phyloP scores from a whole-genome alignment of 768 basidiomycete genomes.

The Amylocystis lapponica region DNA sequence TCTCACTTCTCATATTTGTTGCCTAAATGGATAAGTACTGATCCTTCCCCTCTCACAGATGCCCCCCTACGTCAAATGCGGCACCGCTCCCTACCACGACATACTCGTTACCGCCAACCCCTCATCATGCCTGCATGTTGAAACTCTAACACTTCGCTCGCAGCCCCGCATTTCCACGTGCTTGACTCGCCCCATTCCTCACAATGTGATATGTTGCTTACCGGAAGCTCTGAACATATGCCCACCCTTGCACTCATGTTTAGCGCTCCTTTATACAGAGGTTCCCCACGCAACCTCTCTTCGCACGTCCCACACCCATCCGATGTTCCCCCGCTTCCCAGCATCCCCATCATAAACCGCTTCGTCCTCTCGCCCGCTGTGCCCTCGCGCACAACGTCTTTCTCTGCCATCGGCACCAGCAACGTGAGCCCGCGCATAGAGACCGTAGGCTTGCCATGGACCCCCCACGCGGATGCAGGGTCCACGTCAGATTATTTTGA shows the following conservation, averaged over 20 bases:
- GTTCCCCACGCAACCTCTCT: slow-evolving; percentile 35
- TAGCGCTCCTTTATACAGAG: slow-evolving; percentile 58
- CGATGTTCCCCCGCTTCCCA: slow-evolving; percentile 41
- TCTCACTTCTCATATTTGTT: slow-evolving; percentile 8
- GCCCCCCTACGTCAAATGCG: too few relatives aligned
- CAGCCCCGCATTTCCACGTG: slow-evolving; percentile 66
- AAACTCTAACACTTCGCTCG: slow-evolving; percentile 61
- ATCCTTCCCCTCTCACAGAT: too few relatives aligned
- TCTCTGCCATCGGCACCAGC: slow-evolving; percentile 21
- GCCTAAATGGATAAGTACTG: too few relatives aligned
- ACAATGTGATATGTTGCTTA: slow-evolving; percentile 61
- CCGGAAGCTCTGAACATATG: slow-evolving; percentile 60
- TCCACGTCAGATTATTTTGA: slow-evolving; percentile 36
- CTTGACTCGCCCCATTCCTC: slow-evolving; percentile 72
- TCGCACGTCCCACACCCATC: slow-evolving; percentile 37
- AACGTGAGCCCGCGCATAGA: slow-evolving; percentile 30
- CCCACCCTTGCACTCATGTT: slow-evolving; percentile 64
- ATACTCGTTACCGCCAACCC: slow-evolving; percentile 59
- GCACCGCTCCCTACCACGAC: slow-evolving; percentile 47
- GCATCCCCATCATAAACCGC: slow-evolving; percentile 40
- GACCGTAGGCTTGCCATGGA: slow-evolving; percentile 28
- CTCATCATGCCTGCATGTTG: slow-evolving; percentile 64
- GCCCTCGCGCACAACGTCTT: slow-evolving; percentile 32
- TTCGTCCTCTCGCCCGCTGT: slow-evolving; percentile 32
- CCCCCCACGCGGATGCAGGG: slow-evolving; percentile 15